Conservation (phyloP, 148 eudicot species). For the Chenopodium berlandieri region DNA sequence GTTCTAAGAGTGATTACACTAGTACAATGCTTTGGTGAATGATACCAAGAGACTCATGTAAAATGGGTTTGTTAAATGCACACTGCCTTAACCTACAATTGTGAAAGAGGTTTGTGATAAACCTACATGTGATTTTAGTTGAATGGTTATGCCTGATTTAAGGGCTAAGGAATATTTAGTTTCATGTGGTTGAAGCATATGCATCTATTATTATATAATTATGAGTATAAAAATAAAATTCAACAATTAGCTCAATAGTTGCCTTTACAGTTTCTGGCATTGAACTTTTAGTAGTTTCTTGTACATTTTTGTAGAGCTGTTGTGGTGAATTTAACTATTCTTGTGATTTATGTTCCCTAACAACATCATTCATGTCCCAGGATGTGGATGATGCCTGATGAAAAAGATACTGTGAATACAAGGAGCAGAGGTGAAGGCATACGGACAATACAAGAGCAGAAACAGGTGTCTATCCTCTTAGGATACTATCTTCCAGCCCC, state of each 20-base stretch:
- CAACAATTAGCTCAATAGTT: not conserved
- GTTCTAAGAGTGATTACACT: too few species aligned
- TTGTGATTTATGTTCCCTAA: not conserved
- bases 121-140: not conserved
- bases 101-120: too few species aligned
- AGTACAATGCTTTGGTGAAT: not conserved
- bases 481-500: not conserved
- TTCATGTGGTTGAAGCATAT: not conserved
- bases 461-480: conserved; percentile 21
- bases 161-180: not conserved
- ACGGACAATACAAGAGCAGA: conserved; percentile 11
- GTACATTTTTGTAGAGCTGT: not conserved
- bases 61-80: not conserved
- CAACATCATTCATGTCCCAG: conserved; percentile 14
- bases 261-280: not conserved
- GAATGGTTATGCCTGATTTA: not conserved
- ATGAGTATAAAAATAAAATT: not conserved
- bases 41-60: not conserved
- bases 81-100: not conserved
- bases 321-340: not conserved
- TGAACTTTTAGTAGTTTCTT: not conserved
- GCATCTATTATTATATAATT: not conserved
- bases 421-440: not conserved
- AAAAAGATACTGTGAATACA: conserved; percentile 16
- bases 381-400: conserved; percentile 31